Base-by-base conservation (phyloP, 1,139 yeast genomes). In the Suhomyces wounanorum region DNA sequence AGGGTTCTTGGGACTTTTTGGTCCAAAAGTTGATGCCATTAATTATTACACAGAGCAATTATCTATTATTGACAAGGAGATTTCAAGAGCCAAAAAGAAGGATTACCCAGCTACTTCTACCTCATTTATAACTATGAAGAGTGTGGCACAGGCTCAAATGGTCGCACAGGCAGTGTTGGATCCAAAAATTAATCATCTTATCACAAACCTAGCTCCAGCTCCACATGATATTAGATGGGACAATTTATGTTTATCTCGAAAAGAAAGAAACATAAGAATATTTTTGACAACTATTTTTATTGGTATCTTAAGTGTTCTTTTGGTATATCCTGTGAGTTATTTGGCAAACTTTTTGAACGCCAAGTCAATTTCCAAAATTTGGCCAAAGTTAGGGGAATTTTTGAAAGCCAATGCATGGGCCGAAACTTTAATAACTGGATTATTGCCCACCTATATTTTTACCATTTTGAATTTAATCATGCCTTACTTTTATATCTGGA, bases 151-250 rank as follows among this genome's bases (percentile, higher is more conserved):
- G 59, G 96, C 96, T 1, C 97, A 89, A 64, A 83, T 89, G 87
- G 84, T 90, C 8, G 95, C 96, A 0, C 97, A 90, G 64, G 89
- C 96, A 0, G 88, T 89, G 0, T 71, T 89, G 47, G 95, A 90
- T 55, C 96, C 96, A 0, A 79, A 84, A 49, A 86, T 89, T 1
- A 81, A 85, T 62, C 85, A 86, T 50, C 71, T 89, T 43, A 84
- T 88, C 43, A 87, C 95, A 8, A 78, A 76, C 44, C 72, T 89
- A 45, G 96, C 96, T 0, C 96, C 96, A 0, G 92, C 96, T 1
- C 96, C 96, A 2, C 85, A 85, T 55, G 97, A 89, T 65, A 84
- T 89, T 21, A 77, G 87, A 47, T 89, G 97, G 97, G 82, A 83
- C 43, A 87, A 88, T 59, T 68, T 89, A 41, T 80, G 85, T 57